phyloP scores from a whole-genome alignment of 2,329 filamentous ascomycete species.

The Neopestalotiopsis clavispora region DNA sequence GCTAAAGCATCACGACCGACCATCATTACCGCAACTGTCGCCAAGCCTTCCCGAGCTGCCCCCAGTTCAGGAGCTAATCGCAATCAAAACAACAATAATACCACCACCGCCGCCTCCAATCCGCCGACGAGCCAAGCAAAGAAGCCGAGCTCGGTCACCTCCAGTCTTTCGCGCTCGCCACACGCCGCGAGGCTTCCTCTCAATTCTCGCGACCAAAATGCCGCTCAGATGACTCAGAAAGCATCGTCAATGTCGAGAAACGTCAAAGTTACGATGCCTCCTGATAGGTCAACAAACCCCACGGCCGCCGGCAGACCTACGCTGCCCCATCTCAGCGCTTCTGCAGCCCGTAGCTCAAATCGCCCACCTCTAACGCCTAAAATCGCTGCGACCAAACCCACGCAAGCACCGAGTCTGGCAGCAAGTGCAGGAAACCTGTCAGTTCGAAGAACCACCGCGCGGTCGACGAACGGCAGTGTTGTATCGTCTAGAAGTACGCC shows the following conservation, averaged over 20 bases:
- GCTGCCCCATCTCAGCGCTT: constrained; percentile 71
- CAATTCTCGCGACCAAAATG: constrained; percentile 45
- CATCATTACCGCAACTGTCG: constrained; percentile 19
- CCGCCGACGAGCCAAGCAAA: background rate
- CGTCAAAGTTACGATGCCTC: constrained; percentile 39
- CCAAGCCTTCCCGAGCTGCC: constrained; percentile 15
- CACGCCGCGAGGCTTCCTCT: constrained; percentile 22
- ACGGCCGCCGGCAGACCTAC: constrained; percentile 57
- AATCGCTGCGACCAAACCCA: constrained; percentile 49
- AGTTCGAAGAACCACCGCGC: constrained; percentile 35
- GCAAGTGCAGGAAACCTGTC: constrained; percentile 51
- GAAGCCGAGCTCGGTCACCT: background rate
- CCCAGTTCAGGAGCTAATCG: background rate
- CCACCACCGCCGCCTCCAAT: background rate
- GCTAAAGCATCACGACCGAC: constrained; percentile 11
- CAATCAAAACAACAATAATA: constrained; percentile 1
- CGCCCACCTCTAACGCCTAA: constrained; percentile 60
- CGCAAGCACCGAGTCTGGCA: constrained; percentile 31
- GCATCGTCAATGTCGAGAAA: constrained; percentile 33
- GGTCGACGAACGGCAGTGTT: constrained; percentile 31
- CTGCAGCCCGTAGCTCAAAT: constrained; percentile 58
- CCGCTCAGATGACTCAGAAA: constrained; percentile 31
- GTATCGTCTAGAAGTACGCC: constrained; percentile 28
- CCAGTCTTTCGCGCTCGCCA: constrained; percentile 12
- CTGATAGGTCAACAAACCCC: constrained; percentile 52